Conservation (phyloP, 306 rosid species). For the Parietaria judaica region DNA sequence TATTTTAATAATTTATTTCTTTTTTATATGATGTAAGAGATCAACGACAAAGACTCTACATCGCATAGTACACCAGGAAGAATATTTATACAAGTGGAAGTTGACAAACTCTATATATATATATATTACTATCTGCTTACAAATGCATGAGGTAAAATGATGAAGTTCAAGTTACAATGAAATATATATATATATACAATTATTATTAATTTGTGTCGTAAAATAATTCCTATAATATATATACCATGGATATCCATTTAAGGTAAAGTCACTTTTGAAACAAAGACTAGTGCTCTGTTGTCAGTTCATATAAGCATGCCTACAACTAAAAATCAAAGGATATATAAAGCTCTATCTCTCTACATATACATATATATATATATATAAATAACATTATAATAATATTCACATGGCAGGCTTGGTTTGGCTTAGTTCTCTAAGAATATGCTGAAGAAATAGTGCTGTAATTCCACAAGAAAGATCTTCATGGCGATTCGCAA, state of each 20-base stretch:
- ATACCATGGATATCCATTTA: constrained; percentile 25
- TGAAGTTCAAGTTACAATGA: constrained; percentile 23
- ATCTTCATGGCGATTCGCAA: constrained; percentile 10
- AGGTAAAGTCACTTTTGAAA: constrained; percentile 36
- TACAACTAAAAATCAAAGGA: constrained; percentile 20
- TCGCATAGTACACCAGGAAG: constrained; percentile 5
- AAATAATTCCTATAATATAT: neutral
- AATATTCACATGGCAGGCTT: constrained; percentile 19
- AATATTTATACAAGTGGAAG: constrained; percentile 6
- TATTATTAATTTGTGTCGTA: too few relatives aligned
- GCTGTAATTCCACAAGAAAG: constrained; percentile 13
- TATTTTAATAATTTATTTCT: neutral
- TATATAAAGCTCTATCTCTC: constrained; percentile 12
- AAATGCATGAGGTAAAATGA: constrained; percentile 13
- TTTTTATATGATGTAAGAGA: neutral
- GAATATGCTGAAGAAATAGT: neutral
- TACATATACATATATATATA: constrained; percentile 9
- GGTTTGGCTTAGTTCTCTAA: constrained; percentile 26
- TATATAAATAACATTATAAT: neutral
- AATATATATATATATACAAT: constrained; percentile 2
- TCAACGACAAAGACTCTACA: neutral
- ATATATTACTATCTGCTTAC: neutral
- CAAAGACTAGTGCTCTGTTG: constrained; percentile 62
- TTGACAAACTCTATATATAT: constrained; percentile 10
- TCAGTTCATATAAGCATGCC: constrained; percentile 58